Conservation (phyloP, 202 grass and related monocot genomes). For the Saccharum hybrid region DNA sequence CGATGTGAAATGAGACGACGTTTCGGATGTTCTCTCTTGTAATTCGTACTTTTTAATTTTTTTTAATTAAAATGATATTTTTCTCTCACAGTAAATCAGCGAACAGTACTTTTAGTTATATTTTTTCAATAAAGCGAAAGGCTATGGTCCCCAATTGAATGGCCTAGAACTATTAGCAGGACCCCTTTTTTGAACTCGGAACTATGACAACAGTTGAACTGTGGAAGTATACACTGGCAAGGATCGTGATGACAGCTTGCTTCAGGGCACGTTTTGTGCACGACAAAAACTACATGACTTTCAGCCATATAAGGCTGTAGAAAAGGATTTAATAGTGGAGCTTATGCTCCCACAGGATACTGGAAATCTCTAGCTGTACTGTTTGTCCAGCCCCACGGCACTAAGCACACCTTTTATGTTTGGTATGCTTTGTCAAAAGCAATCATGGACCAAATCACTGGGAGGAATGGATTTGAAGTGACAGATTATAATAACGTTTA, state of each 20-base stretch:
- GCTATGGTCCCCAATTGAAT: constrained; percentile 16
- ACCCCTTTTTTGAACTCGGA: neutral
- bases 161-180: constrained; percentile 13
- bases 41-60: too few species aligned
- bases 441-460: constrained; percentile 18
- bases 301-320: neutral
- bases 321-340: constrained; percentile 4
- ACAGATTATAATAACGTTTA: neutral
- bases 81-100: too few species aligned
- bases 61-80: too few species aligned
- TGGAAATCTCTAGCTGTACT: constrained; percentile 24
- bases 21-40: neutral
- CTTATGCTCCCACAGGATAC: constrained; percentile 39
- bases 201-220: constrained; percentile 16
- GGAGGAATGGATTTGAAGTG: neutral
- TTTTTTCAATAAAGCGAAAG: too few species aligned
- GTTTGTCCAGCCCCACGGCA: constrained; percentile 24
- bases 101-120: too few species aligned
- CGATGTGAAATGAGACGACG: constrained; percentile 17
- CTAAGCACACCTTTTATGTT: constrained; percentile 4
- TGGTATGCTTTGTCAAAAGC: constrained; percentile 39
- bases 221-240: neutral
- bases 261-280: constrained; percentile 37
- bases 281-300: neutral
- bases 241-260: constrained; percentile 26